phyloP scores from a whole-genome alignment of 2,329 filamentous ascomycete genomes.

The Fusarium veterinarium region DNA sequence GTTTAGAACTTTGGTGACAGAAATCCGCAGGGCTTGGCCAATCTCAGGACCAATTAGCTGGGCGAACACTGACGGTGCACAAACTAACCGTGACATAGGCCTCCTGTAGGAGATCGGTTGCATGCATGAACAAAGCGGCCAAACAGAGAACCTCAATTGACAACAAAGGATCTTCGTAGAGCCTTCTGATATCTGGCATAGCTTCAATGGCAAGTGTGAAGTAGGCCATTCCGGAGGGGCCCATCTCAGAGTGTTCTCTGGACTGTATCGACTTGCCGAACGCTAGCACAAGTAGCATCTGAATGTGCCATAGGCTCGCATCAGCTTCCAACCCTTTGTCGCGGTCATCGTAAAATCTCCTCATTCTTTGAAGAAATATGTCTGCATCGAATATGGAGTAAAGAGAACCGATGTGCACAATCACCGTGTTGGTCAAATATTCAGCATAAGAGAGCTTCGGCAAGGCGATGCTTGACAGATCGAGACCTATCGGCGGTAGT shows the following conservation, averaged over 20 bases:
- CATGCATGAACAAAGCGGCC: slow-evolving; percentile 36
- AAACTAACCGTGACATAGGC: slow-evolving; percentile 32
- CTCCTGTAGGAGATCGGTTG: slow-evolving; percentile 34
- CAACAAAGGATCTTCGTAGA: slow-evolving; percentile 30
- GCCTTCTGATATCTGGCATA: slow-evolving; percentile 31
- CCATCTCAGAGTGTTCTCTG: slow-evolving; percentile 35
- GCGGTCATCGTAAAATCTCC: slow-evolving; percentile 25
- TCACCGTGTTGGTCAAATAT: slow-evolving; percentile 31
- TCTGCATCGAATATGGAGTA: slow-evolving; percentile 29
- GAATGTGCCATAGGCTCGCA: slow-evolving; percentile 32
- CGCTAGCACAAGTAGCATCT: slow-evolving; percentile 33
- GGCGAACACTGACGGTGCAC: not conserved
- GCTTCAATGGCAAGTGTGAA: slow-evolving; percentile 33
- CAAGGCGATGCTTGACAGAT: slow-evolving; percentile 19
- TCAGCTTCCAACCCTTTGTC: not conserved
- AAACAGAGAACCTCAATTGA: slow-evolving; percentile 37
- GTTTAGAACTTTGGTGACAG: slow-evolving; percentile 32
- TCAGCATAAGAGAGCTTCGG: slow-evolving; percentile 33
- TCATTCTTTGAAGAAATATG: slow-evolving; percentile 12
- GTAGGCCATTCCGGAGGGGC: slow-evolving; percentile 34
- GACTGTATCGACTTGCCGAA: slow-evolving; percentile 36
- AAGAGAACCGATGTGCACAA: slow-evolving; percentile 32
- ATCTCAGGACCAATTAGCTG: slow-evolving; percentile 5
- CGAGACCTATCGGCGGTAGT: slow-evolving; percentile 24
- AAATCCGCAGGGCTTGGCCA: slow-evolving; percentile 30